These are phyloP conservation scores for Purpureocillium lavendulum DNA, from an alignment of 2,329 filamentous ascomycete species.

Conservation along the genomic window DNA sequence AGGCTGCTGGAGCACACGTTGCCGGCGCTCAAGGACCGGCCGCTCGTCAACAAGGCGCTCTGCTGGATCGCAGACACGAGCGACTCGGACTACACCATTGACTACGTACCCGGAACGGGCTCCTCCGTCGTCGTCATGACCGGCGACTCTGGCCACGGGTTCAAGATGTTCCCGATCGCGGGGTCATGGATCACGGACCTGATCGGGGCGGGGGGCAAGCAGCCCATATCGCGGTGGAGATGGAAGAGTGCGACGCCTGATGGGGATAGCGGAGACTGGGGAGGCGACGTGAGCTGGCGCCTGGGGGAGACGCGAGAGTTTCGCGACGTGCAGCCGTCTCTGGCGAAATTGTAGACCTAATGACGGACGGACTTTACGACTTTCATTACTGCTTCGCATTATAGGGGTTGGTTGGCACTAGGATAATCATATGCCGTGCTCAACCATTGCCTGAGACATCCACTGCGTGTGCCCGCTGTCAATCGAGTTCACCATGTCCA, in stretches of 20 bases:
- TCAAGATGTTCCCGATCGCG: constrained; percentile 55
- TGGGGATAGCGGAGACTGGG: constrained; percentile 13
- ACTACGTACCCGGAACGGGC: constrained; percentile 43
- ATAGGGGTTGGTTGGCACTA: too few relatives aligned
- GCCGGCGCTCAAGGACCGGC: constrained; percentile 42
- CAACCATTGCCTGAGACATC: constrained; percentile 31
- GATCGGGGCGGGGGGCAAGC: constrained; percentile 28
- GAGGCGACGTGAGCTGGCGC: constrained; percentile 27
- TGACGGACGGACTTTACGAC: too few relatives aligned
- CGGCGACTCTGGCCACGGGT: constrained; percentile 54
- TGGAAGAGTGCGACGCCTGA: constrained; percentile 33
- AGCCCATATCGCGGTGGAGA: constrained; percentile 37
- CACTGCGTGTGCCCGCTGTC: constrained; percentile 30
- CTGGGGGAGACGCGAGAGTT: constrained; percentile 20
- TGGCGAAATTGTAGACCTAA: too few relatives aligned
- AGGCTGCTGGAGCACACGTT: constrained; percentile 42
- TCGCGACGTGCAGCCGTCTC: not conserved
- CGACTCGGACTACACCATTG: constrained; percentile 52
- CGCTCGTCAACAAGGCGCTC: constrained; percentile 46
- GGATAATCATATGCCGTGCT: constrained; percentile 12
- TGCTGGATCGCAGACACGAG: constrained; percentile 57
- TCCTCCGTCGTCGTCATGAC: constrained; percentile 39
- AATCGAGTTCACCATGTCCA: constrained; percentile 34
- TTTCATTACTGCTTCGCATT: too few relatives aligned
- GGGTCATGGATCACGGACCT: constrained; percentile 44